A percentile compares a stretch with the other conserved stretches of the same genome.
Conservation (phyloP, 306 rosid species). For the Dalbergia cultrata region DNA sequence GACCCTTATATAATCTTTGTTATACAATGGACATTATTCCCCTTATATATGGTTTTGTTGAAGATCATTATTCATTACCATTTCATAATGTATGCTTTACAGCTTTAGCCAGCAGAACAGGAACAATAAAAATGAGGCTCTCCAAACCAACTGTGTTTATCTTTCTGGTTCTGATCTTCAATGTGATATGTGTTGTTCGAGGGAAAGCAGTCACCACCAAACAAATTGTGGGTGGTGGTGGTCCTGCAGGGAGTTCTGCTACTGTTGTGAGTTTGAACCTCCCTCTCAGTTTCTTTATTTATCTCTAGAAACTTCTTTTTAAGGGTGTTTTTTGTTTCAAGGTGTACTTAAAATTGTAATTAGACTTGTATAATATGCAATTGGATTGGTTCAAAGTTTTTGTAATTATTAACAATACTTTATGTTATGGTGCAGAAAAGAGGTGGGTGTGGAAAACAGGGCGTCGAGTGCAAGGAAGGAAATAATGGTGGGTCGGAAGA, state of each 20-base stretch:
- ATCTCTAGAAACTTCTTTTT: background rate
- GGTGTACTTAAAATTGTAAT: background rate
- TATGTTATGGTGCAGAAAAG: conserved; percentile 54
- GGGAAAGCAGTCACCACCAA: conserved; percentile 45
- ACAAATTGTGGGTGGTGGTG: conserved; percentile 1
- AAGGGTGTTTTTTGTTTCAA: background rate
- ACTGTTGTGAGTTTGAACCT: conserved; percentile 49
- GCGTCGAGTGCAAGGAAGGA: conserved; percentile 55
- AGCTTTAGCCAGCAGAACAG: conserved; percentile 5
- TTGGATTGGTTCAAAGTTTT: conserved; percentile 15
- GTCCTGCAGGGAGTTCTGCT: conserved; percentile 40
- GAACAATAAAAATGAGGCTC: conserved; percentile 52
- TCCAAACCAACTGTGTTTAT: conserved; percentile 49
- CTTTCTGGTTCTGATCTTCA: conserved; percentile 52
- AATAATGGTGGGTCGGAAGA: conserved; percentile 52
- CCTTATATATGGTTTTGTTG: background rate
- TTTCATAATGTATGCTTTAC: background rate
- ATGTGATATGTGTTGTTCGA: conserved; percentile 44
- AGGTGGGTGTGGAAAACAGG: conserved; percentile 50
- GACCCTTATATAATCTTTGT: background rate
- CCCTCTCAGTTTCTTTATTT: background rate
- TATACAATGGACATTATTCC: conserved; percentile 21
- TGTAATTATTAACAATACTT: background rate
- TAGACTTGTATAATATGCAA: background rate
- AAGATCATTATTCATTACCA: conserved; percentile 11